These are phyloP conservation scores for Rostrohypoxylon terebratum DNA, from an alignment of 495 filamentous ascomycete species.

Conservation along the genomic window DNA sequence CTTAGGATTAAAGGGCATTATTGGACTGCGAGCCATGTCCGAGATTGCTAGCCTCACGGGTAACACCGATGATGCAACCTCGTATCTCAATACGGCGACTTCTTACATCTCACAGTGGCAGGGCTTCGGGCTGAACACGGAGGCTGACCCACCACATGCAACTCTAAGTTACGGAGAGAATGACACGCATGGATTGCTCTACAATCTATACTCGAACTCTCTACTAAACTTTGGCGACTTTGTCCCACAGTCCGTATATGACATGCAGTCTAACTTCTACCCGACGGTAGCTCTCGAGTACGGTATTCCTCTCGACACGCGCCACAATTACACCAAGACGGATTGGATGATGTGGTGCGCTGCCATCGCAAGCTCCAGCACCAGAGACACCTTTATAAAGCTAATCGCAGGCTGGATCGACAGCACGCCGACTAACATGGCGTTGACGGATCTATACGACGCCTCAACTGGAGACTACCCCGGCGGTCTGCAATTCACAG, in stretches of 20 bases:
- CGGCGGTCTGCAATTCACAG: constrained; percentile 74
- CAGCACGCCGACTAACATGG: constrained; percentile 74
- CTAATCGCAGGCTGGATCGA: constrained; percentile 82
- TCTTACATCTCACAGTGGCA: constrained; percentile 84
- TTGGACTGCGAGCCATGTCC: constrained; percentile 94
- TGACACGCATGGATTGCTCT: constrained; percentile 73
- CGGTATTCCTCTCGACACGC: constrained; percentile 85
- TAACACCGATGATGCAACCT: constrained; percentile 67
- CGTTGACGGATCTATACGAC: constrained; percentile 86
- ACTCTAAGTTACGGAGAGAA: constrained; percentile 70
- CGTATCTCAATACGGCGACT: constrained; percentile 75
- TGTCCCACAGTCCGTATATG: constrained; percentile 79
- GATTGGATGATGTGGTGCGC: constrained; percentile 93
- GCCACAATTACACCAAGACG: constrained; percentile 84
- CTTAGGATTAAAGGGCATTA: constrained; percentile 91
- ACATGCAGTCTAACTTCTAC: constrained; percentile 85
- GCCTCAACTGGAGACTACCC: constrained; percentile 70
- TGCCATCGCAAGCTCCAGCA: constrained; percentile 71
- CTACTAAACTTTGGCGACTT: constrained; percentile 73
- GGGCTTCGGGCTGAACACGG: constrained; percentile 74
- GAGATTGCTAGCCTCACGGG: constrained; percentile 74
- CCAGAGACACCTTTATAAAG: constrained; percentile 72
- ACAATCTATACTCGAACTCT: constrained; percentile 87
- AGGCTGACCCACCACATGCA: constrained; percentile 73
- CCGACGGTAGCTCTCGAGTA: constrained; percentile 75